These are phyloP conservation scores for Diutina rugosa DNA, from an alignment of 1,139 yeast species.

Conservation along the genomic window DNA sequence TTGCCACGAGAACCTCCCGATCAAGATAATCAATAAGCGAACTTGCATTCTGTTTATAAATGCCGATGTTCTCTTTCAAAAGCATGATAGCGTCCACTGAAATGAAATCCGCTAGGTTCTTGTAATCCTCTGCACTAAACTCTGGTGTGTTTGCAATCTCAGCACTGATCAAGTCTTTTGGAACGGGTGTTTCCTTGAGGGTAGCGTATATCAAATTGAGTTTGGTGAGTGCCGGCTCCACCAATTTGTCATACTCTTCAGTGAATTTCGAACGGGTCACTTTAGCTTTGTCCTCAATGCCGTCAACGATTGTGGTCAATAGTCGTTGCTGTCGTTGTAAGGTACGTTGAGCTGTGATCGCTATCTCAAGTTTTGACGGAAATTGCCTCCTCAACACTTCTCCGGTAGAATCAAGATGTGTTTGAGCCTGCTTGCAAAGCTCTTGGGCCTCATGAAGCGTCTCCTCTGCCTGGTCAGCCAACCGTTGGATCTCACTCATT, in stretches of 20 bases:
- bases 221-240: background rate
- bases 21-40: background rate
- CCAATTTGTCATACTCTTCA: background rate
- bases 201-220: background rate
- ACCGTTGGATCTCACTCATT: background rate
- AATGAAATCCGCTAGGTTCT: background rate
- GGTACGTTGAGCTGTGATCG: background rate
- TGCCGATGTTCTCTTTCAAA: background rate
- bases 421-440: background rate
- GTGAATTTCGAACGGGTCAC: background rate
- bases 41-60: background rate
- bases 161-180: background rate
- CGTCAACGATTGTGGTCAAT: background rate
- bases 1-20: background rate
- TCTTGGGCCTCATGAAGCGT: background rate
- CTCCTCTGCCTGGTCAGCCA: conserved; percentile 1
- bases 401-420: background rate
- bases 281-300: background rate
- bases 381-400: background rate
- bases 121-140: background rate
- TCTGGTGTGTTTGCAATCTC: background rate
- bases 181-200: background rate
- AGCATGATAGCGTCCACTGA: background rate
- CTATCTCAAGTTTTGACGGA: background rate
- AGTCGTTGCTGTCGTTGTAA: background rate